Evolutionary conservation across 805 yeast species (phyloP), one percentile per base, ranked within the genome.

Genomic region (Grigorovia transvaalensis): DNA sequence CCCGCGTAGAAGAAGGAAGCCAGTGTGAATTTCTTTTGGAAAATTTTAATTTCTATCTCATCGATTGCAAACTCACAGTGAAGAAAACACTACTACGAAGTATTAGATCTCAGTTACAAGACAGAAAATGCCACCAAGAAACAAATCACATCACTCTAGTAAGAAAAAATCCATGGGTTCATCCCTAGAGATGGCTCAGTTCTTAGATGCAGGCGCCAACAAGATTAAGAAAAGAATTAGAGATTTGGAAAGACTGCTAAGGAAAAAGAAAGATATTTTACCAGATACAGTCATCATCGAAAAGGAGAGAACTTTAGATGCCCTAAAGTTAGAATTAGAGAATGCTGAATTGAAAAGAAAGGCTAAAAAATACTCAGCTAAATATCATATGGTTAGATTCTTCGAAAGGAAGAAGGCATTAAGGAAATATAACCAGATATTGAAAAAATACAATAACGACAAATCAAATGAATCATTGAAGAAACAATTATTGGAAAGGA

Each of bases 361-460:
- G 57, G 77, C 78, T 17, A 77, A 74, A 56, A 74, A 76, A 50
- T 69, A 74, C 43, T 79, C 88, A 12, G 77, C 81, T 58, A 86
- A 84, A 69, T 93, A 93, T 66, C 96, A 88, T 64, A 89, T 88
- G 90, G 88, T 93, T 48, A 78, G 91, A 57, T 93, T 93, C 64
- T 88, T 93, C 56, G 98, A 90, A 67, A 80, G 77, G 63, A 88
- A 88, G 71, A 90, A 89, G 74, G 93, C 96, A 0, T 58, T 79
- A 27, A 77, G 96, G 63, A 78, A 73, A 53, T 79, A 86, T 62
- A 85, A 83, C 56, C 71, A 73, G 52, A 64, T 69, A 6, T 63
- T 67, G 47, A 74, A 73, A 53, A 57, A 62, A 46, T 51, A 64
- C 13, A 59, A 54, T 4, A 60, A 61, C 18, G 61, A 53, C 13